Conservation (phyloP, 139 green algal genomes). For the Picochlorum sp. region DNA sequence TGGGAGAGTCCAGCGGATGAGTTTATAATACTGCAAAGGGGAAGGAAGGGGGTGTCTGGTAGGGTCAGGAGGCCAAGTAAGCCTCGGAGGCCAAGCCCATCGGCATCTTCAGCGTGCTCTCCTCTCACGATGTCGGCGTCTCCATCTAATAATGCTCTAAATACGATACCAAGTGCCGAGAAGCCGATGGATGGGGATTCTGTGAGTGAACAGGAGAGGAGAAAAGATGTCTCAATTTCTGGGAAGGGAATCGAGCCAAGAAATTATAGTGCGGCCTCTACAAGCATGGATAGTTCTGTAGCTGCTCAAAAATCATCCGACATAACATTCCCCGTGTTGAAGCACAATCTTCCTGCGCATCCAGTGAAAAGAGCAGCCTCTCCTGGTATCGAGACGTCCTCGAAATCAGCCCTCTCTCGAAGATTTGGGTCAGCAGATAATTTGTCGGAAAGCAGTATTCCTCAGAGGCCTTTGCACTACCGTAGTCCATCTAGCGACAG, state of each 20-base stretch:
- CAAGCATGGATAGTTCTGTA: too few relatives aligned
- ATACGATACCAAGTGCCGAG: neutral
- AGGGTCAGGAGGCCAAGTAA: neutral
- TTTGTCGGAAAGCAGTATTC: neutral
- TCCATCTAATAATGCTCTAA: neutral
- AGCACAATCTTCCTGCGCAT: neutral
- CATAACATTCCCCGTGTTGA: neutral
- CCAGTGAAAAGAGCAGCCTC: neutral
- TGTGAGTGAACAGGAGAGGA: too few relatives aligned
- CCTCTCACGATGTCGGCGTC: neutral
- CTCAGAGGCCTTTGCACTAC: neutral
- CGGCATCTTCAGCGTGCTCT: neutral
- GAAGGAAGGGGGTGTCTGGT: neutral
- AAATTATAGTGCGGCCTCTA: too few relatives aligned
- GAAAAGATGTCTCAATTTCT: too few relatives aligned
- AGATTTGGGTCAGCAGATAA: neutral
- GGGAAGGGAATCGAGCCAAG: too few relatives aligned
- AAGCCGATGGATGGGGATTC: neutral
- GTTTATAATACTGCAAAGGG: slow-evolving; percentile 9
- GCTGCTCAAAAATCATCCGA: too few relatives aligned
- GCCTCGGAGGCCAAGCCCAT: too few relatives aligned
- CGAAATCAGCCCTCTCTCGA: neutral
- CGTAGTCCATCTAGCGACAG: neutral
- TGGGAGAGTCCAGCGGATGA: slow-evolving; percentile 24
- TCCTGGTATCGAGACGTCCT: neutral